Percentiles rank a stretch among this genome's conserved stretches.
phyloP scores from a whole-genome alignment of 73 alveolate species.

The Tetrahymena malaccensis region DNA sequence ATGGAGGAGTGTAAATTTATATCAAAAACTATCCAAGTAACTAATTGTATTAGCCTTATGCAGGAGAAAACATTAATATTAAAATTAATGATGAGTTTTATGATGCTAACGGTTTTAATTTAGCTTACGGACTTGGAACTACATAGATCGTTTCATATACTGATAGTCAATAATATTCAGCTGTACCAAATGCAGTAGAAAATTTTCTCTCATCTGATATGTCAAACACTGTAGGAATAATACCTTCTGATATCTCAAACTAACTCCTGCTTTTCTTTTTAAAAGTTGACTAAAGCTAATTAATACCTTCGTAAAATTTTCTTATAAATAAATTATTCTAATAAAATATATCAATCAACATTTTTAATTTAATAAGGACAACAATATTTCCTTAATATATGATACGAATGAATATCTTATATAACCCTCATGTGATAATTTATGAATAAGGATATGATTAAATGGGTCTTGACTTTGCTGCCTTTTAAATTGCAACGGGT shows the following conservation, averaged over 20 bases:
- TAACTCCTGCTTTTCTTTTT: background rate
- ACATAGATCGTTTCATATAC: background rate
- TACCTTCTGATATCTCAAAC: background rate
- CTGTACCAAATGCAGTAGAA: background rate
- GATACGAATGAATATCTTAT: background rate
- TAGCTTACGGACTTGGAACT: background rate
- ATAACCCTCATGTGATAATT: background rate
- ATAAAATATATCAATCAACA: background rate
- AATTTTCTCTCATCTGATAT: background rate
- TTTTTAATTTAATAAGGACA: background rate
- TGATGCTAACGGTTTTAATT: background rate
- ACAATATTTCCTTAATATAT: background rate
- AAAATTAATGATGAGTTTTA: background rate
- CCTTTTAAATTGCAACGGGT: background rate
- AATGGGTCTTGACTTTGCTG: background rate
- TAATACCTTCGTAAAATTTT: background rate
- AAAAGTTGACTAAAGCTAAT: background rate
- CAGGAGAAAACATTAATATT: background rate
- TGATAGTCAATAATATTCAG: background rate
- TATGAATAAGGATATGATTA: background rate
- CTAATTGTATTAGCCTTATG: background rate
- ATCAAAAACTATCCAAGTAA: background rate
- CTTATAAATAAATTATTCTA: no score
- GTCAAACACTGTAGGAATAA: background rate
- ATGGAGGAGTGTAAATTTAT: background rate